Percentiles rank a stretch among this genome's conserved stretches.
Conservation (phyloP, 2,329 filamentous ascomycete species). For the Epichloe elymi region DNA sequence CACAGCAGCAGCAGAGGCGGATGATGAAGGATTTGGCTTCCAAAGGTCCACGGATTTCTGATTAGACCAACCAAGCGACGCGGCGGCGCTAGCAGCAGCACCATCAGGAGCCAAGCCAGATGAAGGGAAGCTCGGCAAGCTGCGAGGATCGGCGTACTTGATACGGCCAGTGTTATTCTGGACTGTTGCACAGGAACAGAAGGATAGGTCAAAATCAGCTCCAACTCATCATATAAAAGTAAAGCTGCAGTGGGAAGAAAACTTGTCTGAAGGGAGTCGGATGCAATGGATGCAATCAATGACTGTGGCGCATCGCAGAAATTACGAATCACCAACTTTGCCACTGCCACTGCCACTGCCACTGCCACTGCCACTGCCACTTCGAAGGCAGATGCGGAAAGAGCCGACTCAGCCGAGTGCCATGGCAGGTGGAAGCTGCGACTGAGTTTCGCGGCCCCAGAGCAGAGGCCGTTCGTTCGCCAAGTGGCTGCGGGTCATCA, state of each 20-base stretch:
- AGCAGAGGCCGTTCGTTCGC: background rate
- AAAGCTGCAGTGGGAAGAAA: background rate
- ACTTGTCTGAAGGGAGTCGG: background rate
- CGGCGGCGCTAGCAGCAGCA: conserved; percentile 60
- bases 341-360: background rate
- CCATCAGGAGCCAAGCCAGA: conserved; percentile 42
- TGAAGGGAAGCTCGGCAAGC: conserved; percentile 64
- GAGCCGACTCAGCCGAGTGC: background rate
- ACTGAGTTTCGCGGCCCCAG: background rate
- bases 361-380: background rate
- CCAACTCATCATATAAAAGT: background rate
- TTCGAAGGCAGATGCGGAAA: background rate
- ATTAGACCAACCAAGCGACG: conserved; percentile 59
- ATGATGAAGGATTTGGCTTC: conserved; percentile 47
- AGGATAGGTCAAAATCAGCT: background rate
- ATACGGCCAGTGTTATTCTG: conserved; percentile 30
- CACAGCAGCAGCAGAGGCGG: conserved; percentile 32
- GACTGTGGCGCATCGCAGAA: background rate
- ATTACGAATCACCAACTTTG: background rate
- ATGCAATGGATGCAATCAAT: background rate
- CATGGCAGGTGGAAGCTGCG: background rate
- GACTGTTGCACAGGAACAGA: background rate
- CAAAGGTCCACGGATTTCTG: conserved; percentile 52
- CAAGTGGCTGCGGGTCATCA: background rate
- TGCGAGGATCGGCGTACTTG: conserved; percentile 58